Evolutionary conservation across 352 stramenopile species (phyloP).

Genomic region (Pythium plurisporium): DNA sequence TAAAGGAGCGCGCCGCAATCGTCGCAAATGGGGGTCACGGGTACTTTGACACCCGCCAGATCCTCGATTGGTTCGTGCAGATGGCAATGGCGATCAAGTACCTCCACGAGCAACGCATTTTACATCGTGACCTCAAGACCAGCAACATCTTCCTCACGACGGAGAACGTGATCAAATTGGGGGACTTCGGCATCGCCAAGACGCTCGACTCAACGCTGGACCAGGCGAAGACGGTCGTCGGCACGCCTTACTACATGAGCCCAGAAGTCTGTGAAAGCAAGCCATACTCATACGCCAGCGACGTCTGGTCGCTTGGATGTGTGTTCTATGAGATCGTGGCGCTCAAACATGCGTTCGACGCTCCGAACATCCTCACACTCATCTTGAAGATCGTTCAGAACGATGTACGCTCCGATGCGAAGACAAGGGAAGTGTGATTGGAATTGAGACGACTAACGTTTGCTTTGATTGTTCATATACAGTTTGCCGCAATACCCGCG

Average conservation of each 20-base stretch:
- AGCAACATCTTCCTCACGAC: conserved; percentile 91
- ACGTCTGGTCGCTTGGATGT: conserved; percentile 92
- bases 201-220: conserved; percentile 78
- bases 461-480: not conserved
- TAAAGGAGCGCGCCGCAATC: conserved; percentile 43
- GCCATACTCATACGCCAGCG: conserved; percentile 89
- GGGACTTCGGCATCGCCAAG: conserved; percentile 92
- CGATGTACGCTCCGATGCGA: conserved; percentile 32
- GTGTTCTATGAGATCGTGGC: conserved; percentile 88
- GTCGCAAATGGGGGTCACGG: conserved; percentile 28
- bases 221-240: conserved; percentile 87
- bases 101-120: conserved; percentile 87
- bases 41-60: conserved; percentile 58
- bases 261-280: conserved; percentile 92
- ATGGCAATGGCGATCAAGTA: conserved; percentile 93
- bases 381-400: conserved; percentile 85
- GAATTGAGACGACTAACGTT: not conserved
- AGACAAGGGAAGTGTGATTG: too few relatives aligned
- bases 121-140: conserved; percentile 94
- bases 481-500: conserved; percentile 47
- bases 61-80: conserved; percentile 91
- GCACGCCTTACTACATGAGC: conserved; percentile 93
- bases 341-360: conserved; percentile 82
- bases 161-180: conserved; percentile 87
- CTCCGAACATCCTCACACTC: conserved; percentile 75